These are phyloP conservation scores for Dendrobium catenatum DNA, from an alignment of 106 monocot genomes.

Conservation along the genomic window DNA sequence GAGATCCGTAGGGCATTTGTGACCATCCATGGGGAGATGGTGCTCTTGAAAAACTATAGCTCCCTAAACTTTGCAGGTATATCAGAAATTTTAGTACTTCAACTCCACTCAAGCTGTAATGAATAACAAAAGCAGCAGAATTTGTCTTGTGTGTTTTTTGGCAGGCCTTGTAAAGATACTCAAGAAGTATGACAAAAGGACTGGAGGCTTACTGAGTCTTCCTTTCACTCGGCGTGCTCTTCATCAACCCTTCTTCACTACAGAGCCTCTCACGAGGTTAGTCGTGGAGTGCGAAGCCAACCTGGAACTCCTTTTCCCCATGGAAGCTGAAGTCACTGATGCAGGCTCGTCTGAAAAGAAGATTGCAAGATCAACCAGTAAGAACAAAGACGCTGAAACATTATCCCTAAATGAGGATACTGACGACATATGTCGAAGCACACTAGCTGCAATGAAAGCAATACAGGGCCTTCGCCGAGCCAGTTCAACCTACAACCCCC, in stretches of 20 bases:
- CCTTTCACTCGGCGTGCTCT: conserved; percentile 80
- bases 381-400: conserved; percentile 11
- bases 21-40: conserved; percentile 96
- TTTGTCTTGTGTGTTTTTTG: background rate
- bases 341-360: background rate
- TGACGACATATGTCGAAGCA: conserved; percentile 58
- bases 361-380: background rate
- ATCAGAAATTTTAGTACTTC: background rate
- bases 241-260: conserved; percentile 86
- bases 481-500: conserved; percentile 83
- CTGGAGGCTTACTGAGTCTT: conserved; percentile 62
- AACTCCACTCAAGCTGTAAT: background rate
- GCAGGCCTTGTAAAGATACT: conserved; percentile 87
- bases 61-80: conserved; percentile 93
- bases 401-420: conserved; percentile 29
- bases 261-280: conserved; percentile 69
- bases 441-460: conserved; percentile 71
- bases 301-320: conserved; percentile 80
- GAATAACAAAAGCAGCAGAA: background rate
- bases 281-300: conserved; percentile 83
- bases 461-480: conserved; percentile 71
- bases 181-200: conserved; percentile 96
- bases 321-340: conserved; percentile 56
- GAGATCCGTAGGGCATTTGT: conserved; percentile 89
- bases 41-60: conserved; percentile 91